Percentiles rank a stretch among this genome's conserved stretches.
phyloP scores from a whole-genome alignment of 164 flowering plant species.

The Cinnamomum chago region DNA sequence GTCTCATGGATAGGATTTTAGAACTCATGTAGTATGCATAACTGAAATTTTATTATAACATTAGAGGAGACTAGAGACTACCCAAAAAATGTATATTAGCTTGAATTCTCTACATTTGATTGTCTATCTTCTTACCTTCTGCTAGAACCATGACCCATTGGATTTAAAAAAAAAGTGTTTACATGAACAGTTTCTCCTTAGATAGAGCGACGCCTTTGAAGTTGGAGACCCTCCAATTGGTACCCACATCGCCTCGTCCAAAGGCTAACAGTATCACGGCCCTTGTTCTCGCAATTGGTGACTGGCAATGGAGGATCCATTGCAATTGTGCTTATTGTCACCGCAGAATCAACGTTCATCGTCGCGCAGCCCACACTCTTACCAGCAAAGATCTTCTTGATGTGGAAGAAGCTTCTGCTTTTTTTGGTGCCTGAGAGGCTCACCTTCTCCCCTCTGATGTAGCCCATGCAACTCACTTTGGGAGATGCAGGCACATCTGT shows the following conservation, averaged over 20 bases:
- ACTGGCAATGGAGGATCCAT: conserved; percentile 5
- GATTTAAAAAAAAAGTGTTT: too few relatives aligned
- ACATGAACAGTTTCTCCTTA: too few relatives aligned
- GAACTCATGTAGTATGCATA: too few relatives aligned
- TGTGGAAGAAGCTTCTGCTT: not conserved
- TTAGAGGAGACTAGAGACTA: too few relatives aligned
- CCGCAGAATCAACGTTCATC: not conserved
- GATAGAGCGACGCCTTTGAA: not conserved
- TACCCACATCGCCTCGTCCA: not conserved
- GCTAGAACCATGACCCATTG: too few relatives aligned
- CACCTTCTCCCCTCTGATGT: not conserved
- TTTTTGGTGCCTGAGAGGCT: not conserved
- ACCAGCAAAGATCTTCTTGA: conserved; percentile 3
- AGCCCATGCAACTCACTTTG: conserved; percentile 2
- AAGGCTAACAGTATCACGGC: not conserved
- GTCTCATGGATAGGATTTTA: too few relatives aligned
- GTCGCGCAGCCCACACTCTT: not conserved
- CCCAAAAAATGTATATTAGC: too few relatives aligned
- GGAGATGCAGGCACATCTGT: not conserved
- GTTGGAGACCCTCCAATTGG: not conserved
- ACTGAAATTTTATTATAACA: too few relatives aligned
- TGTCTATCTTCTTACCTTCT: too few relatives aligned
- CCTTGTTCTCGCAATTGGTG: not conserved
- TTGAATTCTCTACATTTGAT: too few relatives aligned
- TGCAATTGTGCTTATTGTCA: not conserved